A percentile compares a stretch with the other conserved stretches of the same genome.
Evolutionary conservation across 805 yeast species (phyloP).

Genomic region (Yamadazyma olivae): DNA sequence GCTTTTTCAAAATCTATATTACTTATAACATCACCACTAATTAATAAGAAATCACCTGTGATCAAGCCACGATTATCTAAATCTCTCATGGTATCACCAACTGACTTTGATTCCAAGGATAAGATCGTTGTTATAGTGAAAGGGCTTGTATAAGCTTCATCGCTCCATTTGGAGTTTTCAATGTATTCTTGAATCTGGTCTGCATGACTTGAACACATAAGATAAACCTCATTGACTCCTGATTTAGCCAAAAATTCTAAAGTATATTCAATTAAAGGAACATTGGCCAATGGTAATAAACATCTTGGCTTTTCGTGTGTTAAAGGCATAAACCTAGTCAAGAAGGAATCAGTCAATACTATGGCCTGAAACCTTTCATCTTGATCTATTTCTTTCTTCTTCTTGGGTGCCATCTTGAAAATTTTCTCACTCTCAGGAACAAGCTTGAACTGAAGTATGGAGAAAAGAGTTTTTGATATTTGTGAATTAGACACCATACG

Average conservation of each 20-base stretch:
- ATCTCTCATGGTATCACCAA: conserved; percentile 97
- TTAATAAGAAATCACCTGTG: conserved; percentile 83
- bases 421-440: conserved; percentile 1
- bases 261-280: conserved; percentile 92
- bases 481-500: no score
- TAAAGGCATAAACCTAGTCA: conserved; percentile 89
- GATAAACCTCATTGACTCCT: conserved; percentile 83
- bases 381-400: conserved; percentile 56
- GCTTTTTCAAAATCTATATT: conserved; percentile 79
- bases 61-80: conserved; percentile 87
- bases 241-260: conserved; percentile 90
- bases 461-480: no score
- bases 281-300: conserved; percentile 85
- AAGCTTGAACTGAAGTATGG: no score
- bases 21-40: conserved; percentile 94
- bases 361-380: conserved; percentile 88
- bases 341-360: conserved; percentile 90
- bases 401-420: conserved; percentile 44
- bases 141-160: conserved; percentile 49
- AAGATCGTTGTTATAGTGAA: conserved; percentile 76
- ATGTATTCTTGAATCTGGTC: conserved; percentile 83
- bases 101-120: conserved; percentile 84
- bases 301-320: conserved; percentile 87
- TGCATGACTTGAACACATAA: conserved; percentile 89
- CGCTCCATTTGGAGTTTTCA: conserved; percentile 64